Conservation (phyloP, 805 yeast species). For the Lipomyces kockii region DNA sequence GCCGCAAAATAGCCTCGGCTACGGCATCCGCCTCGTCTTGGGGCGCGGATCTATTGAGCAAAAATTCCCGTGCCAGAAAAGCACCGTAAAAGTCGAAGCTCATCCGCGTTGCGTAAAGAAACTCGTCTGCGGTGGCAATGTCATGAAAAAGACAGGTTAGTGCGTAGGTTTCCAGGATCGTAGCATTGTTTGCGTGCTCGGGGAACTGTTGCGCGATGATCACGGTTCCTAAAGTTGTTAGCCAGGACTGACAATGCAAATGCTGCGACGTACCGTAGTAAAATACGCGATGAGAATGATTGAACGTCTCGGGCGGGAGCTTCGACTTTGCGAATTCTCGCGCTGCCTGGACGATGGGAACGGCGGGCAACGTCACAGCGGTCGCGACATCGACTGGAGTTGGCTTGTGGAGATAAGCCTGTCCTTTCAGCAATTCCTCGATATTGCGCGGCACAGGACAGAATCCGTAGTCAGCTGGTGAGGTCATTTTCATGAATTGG, state of each 20-base stretch:
- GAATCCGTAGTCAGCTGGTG: conserved; percentile 24
- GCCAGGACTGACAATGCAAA: neutral
- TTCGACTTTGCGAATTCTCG: conserved; percentile 11
- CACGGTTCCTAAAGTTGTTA: conserved; percentile 2
- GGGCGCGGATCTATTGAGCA: conserved; percentile 21
- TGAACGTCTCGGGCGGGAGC: conserved; percentile 20
- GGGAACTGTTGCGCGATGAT: conserved; percentile 36
- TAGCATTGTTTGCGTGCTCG: conserved; percentile 27
- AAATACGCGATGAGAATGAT: conserved; percentile 21
- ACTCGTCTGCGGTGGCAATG: conserved; percentile 37
- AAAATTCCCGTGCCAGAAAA: conserved; percentile 33
- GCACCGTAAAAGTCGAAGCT: conserved; percentile 41
- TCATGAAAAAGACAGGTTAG: conserved; percentile 38
- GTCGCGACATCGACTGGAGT: conserved; percentile 15
- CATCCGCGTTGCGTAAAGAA: conserved; percentile 34
- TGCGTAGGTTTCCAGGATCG: conserved; percentile 31
- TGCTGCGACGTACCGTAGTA: conserved; percentile 13
- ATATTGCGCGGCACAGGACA: conserved; percentile 23
- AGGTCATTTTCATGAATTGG: conserved; percentile 4
- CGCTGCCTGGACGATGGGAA: conserved; percentile 16
- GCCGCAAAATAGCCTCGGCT: conserved; percentile 37
- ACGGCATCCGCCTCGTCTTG: conserved; percentile 39
- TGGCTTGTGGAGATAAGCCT: conserved; percentile 12
- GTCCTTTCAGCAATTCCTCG: conserved; percentile 18
- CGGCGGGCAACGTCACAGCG: conserved; percentile 7